Evolutionary conservation across 768 basidiomycete genomes (phyloP).

Genomic region (Baorangia bicolor): DNA sequence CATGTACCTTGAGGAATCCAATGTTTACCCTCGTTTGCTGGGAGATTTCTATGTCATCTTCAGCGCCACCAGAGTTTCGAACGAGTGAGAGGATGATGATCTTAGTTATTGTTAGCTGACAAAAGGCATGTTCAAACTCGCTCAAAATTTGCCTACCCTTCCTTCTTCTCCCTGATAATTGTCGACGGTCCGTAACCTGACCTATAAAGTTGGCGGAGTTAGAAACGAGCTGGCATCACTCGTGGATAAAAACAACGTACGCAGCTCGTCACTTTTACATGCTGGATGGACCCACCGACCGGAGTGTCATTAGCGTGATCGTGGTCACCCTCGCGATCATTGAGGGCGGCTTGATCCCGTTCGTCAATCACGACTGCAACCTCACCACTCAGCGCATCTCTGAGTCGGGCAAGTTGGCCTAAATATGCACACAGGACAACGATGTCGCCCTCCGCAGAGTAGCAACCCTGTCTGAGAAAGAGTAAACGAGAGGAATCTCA

Average conservation of each 20-base stretch:
- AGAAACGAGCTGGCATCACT: slow-evolving; percentile 20
- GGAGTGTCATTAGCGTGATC: slow-evolving; percentile 34
- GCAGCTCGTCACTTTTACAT: slow-evolving; percentile 50
- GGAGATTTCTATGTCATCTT: slow-evolving; percentile 31
- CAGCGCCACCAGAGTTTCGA: slow-evolving; percentile 58
- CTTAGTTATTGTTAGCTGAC: slow-evolving; percentile 26
- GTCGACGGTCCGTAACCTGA: slow-evolving; percentile 71
- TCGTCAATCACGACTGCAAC: slow-evolving; percentile 70
- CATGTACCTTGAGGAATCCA: slow-evolving; percentile 68
- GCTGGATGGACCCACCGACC: slow-evolving; percentile 34
- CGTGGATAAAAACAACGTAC: slow-evolving; percentile 34
- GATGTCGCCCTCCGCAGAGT: slow-evolving; percentile 47
- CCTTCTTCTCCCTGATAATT: slow-evolving; percentile 79
- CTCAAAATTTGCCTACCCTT: slow-evolving; percentile 35
- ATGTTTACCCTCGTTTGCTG: slow-evolving; percentile 42
- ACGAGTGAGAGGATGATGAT: slow-evolving; percentile 76
- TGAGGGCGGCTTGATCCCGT: slow-evolving; percentile 61
- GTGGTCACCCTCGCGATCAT: slow-evolving; percentile 44
- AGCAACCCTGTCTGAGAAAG: slow-evolving; percentile 44
- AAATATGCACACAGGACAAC: slow-evolving; percentile 56
- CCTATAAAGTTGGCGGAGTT: slow-evolving; percentile 36
- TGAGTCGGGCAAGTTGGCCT: slow-evolving; percentile 47
- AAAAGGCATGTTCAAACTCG: neutral
- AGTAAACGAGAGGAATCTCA: neutral
- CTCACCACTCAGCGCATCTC: slow-evolving; percentile 41